Evolutionary conservation across 2,329 filamentous ascomycete genomes (phyloP).

Genomic region (Ophiocordyceps australis): DNA sequence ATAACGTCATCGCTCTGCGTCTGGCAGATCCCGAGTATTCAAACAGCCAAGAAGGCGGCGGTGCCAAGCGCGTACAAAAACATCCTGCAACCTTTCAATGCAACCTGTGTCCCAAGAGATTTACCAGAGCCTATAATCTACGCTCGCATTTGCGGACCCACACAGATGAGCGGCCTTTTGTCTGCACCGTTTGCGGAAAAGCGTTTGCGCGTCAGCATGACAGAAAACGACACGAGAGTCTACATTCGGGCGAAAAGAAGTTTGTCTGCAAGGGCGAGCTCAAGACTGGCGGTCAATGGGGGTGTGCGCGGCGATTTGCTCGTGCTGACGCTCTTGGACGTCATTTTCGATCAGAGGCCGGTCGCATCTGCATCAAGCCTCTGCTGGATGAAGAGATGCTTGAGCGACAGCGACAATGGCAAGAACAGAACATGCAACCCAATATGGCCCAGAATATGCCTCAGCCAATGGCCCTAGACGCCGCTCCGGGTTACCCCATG

Average conservation of each 20-base stretch:
- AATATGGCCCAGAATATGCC: conserved; percentile 43
- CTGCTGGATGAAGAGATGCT: conserved; percentile 83
- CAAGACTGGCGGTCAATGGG: conserved; percentile 71
- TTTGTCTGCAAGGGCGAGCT: conserved; percentile 92
- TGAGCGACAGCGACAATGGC: conserved; percentile 58
- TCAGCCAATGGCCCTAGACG: conserved; percentile 39
- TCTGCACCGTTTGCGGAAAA: conserved; percentile 92
- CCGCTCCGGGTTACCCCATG: conserved; percentile 38
- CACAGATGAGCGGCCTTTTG: conserved; percentile 91
- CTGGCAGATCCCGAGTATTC: conserved; percentile 79
- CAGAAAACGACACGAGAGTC: conserved; percentile 86
- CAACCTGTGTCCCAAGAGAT: conserved; percentile 80
- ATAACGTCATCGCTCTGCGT: conserved; percentile 63
- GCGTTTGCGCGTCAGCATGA: conserved; percentile 96
- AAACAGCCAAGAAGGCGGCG: conserved; percentile 39
- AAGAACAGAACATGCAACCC: conserved; percentile 52
- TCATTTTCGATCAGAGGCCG: conserved; percentile 91
- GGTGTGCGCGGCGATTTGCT: conserved; percentile 82
- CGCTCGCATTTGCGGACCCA: conserved; percentile 91
- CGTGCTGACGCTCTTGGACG: conserved; percentile 86
- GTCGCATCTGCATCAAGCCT: conserved; percentile 93
- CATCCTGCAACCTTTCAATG: conserved; percentile 97
- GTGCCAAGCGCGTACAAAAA: conserved; percentile 76
- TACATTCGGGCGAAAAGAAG: conserved; percentile 96
- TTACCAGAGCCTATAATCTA: conserved; percentile 91